phyloP scores from a whole-genome alignment of 139 green algal species.

The Diplosphaera chodatii region DNA sequence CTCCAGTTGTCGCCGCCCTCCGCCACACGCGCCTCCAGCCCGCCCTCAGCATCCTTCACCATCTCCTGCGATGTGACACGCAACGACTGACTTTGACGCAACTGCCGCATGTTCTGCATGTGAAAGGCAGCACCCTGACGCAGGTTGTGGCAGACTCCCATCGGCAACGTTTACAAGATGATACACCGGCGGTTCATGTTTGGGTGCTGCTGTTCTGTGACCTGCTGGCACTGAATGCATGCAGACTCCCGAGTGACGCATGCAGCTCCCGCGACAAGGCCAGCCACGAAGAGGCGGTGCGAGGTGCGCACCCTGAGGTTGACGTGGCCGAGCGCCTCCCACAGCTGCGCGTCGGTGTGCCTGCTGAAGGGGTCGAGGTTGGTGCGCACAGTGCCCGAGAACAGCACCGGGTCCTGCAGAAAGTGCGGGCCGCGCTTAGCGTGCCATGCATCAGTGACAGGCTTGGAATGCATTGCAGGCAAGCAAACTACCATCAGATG shows the following conservation, averaged over 20 bases:
- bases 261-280: no score
- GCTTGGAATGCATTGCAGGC: no score
- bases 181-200: no score
- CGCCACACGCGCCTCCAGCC: conserved; percentile 48
- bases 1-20: conserved; percentile 79
- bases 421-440: not conserved
- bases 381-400: conserved; percentile 74
- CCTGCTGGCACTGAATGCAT: no score
- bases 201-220: no score
- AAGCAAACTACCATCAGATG: not conserved
- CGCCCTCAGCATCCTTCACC: conserved; percentile 5
- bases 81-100: no score
- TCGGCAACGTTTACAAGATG: no score
- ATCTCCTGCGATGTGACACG: conserved; percentile 43
- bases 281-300: no score
- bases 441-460: not conserved
- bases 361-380: conserved; percentile 88
- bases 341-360: conserved; percentile 69
- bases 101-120: no score
- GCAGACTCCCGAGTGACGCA: no score
- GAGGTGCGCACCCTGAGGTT: conserved; percentile 42
- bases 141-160: no score
- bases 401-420: conserved; percentile 82
- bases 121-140: no score
- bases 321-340: conserved; percentile 66